Base-by-base conservation (phyloP, 352 stramenopile species). In the Lagenidium giganteum region DNA sequence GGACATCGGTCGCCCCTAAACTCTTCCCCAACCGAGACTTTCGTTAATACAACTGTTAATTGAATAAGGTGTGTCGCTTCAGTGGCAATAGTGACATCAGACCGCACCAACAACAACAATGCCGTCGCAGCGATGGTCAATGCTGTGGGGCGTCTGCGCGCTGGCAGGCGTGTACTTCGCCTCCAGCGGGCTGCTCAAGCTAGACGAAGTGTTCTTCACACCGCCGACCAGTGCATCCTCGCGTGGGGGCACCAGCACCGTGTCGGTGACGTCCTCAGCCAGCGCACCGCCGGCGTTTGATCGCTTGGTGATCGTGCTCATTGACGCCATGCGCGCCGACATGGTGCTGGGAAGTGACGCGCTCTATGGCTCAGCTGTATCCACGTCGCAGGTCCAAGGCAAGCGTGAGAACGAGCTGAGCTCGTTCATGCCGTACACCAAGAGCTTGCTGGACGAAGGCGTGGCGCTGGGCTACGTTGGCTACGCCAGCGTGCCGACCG, bases 11-110 rank as follows among this genome's bases (percentile, higher is more conserved):
- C 3, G 95, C 95, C 1, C 95, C 95, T 2, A 87, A 81, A 45
- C 41, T 98, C n/a, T 97, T 98, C 54, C 93, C 95, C 0, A 67
- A 97, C 44, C 67, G 95, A 25, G 93, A 98, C 47, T 98, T 98
- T 57, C 9, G 14, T 14, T 32, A 32, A 14, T 32, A 32, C 9
- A 14, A 9, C 28, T 9, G 9, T 32, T 14, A 32, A 9, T 32
- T 32, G 28, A 32, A 32, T 14, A 32, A 32, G 9, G 28, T 14
- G 9, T 9, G 9, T 14, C 28, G 14, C 9, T 14, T 32, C 28
- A 14, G 14, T 32, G 28, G 14, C 14, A 9, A 14, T 14, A 14
- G 28, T 9, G 14, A 14, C 9, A 32, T 32, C 28, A 32, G n/a
- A n/a, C n/a, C n/a, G n/a, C n/a, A n/a, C n/a, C n/a, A n/a, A n/a